Percentiles rank a stretch among this genome's conserved stretches.
Conservation (phyloP, 176 grass and related monocot species). For the Oryza brachyantha region DNA sequence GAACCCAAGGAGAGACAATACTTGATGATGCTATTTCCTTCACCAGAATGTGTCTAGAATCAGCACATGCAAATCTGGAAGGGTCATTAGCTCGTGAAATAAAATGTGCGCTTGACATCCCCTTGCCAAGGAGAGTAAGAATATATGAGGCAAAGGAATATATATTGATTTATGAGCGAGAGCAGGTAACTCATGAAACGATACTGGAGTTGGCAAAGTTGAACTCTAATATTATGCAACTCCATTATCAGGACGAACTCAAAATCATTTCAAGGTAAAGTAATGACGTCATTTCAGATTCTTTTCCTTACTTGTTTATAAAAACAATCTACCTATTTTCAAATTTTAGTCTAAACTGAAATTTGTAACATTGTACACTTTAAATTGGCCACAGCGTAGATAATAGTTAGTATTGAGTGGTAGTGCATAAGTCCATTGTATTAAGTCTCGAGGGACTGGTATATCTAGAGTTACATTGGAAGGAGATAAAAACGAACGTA, state of each 20-base stretch:
- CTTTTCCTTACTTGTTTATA: neutral
- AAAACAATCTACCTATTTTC: neutral
- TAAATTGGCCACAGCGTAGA: too few species aligned
- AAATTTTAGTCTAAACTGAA: neutral
- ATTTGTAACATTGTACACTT: too few species aligned
- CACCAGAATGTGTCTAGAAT: neutral
- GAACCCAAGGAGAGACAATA: neutral
- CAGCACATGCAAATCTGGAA: neutral
- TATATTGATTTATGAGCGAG: neutral
- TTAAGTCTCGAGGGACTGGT: too few species aligned
- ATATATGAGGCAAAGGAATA: neutral
- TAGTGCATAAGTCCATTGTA: too few species aligned
- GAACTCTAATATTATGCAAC: constrained; percentile 15
- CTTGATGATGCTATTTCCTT: constrained; percentile 8
- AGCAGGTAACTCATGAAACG: neutral
- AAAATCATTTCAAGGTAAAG: neutral
- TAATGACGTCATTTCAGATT: neutral
- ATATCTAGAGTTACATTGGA: too few species aligned
- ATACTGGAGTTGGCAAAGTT: constrained; percentile 2
- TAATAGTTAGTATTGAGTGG: too few species aligned
- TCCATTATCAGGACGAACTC: constrained; percentile 4
- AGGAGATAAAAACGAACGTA: too few species aligned
- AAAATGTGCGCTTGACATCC: constrained; percentile 6
- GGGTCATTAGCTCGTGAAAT: neutral
- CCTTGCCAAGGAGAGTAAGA: neutral